phyloP scores from a whole-genome alignment of 768 basidiomycete genomes.

The Sistotremastrum niveocremeum region DNA sequence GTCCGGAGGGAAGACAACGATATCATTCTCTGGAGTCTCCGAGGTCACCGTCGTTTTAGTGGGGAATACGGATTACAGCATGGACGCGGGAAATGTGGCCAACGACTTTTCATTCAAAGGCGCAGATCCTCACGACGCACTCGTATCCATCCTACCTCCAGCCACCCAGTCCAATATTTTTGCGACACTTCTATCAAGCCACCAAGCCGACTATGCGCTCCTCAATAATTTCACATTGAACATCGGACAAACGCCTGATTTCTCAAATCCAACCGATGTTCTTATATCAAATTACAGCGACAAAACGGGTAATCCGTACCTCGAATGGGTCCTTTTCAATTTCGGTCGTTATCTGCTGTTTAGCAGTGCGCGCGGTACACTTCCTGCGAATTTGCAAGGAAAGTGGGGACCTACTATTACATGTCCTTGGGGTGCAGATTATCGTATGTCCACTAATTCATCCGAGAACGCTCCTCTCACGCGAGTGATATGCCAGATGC shows the following conservation, averaged over 20 bases:
- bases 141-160: slow-evolving; percentile 23
- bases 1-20: slow-evolving; percentile 22
- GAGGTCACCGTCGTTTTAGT: slow-evolving; percentile 61
- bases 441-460: slow-evolving; percentile 10
- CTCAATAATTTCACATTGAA: slow-evolving; percentile 38
- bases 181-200: slow-evolving; percentile 27
- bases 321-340: slow-evolving; percentile 68
- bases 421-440: slow-evolving; percentile 54
- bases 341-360: slow-evolving; percentile 55
- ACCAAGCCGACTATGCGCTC: slow-evolving; percentile 38
- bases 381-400: slow-evolving; percentile 66
- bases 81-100: slow-evolving; percentile 42
- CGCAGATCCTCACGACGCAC: slow-evolving; percentile 38
- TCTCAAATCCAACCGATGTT: slow-evolving; percentile 38
- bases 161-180: slow-evolving; percentile 12
- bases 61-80: slow-evolving; percentile 59
- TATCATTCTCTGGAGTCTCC: slow-evolving; percentile 26
- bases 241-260: slow-evolving; percentile 43
- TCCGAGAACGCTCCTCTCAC: neutral
- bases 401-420: slow-evolving; percentile 46
- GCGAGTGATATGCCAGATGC: slow-evolving; percentile 36
- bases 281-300: slow-evolving; percentile 38
- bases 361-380: slow-evolving; percentile 43
- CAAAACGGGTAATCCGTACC: slow-evolving; percentile 43
- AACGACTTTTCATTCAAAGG: slow-evolving; percentile 52